Conservation (phyloP, 2,329 filamentous ascomycete species). For the Ascocoryne sarcoides region DNA sequence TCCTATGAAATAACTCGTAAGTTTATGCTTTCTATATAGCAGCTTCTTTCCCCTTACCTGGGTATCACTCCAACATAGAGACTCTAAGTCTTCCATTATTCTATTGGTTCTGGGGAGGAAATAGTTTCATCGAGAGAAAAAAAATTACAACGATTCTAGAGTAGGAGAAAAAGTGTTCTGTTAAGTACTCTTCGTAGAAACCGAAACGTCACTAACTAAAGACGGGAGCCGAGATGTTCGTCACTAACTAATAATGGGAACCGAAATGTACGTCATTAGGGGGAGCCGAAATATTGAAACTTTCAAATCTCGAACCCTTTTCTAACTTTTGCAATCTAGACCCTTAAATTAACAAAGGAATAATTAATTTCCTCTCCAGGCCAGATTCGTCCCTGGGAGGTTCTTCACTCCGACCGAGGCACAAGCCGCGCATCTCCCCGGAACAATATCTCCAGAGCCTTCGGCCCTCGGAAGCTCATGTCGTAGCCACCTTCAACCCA, state of each 20-base stretch:
- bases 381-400: neutral
- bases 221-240: conserved; percentile 2
- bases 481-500: conserved; percentile 1
- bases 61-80: conserved; percentile 7
- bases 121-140: conserved; percentile 4
- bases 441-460: conserved; percentile 2
- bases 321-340: conserved; percentile 4
- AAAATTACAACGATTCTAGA: conserved; percentile 5
- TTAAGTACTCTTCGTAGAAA: conserved; percentile 10
- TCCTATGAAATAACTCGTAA: conserved; percentile 12
- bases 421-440: conserved; percentile 1
- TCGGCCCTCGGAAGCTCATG: conserved; percentile 1
- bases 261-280: conserved; percentile 3
- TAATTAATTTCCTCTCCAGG: conserved; percentile 1
- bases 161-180: conserved; percentile 8
- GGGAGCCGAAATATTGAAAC: conserved; percentile 5
- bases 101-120: conserved; percentile 4
- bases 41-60: conserved; percentile 9
- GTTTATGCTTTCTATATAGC: conserved; percentile 8
- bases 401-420: conserved; percentile 1
- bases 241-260: conserved; percentile 1
- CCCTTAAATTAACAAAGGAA: conserved; percentile 4
- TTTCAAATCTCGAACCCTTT: conserved; percentile 3
- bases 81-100: conserved; percentile 11
- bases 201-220: conserved; percentile 6